Evolutionary conservation across 2,329 filamentous ascomycete genomes (phyloP).

Genomic region (Beauveria medogensis): DNA sequence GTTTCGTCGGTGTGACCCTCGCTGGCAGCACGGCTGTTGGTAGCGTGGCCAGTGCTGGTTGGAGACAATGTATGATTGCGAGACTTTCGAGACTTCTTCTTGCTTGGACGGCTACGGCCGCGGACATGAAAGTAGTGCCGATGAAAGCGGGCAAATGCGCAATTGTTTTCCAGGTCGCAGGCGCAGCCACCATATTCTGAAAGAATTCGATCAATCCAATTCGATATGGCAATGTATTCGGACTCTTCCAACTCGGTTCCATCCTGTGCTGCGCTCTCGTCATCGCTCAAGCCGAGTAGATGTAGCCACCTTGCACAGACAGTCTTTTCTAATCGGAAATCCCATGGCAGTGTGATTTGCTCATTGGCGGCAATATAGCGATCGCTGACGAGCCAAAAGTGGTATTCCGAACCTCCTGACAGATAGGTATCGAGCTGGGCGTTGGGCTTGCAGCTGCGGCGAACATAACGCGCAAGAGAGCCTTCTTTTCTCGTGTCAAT

Average conservation of each 20-base stretch:
- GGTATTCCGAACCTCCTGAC: constrained; percentile 68
- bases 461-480: constrained; percentile 77
- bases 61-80: constrained; percentile 51
- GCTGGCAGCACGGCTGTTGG: constrained; percentile 56
- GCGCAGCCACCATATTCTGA: constrained; percentile 76
- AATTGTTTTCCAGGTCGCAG: constrained; percentile 56
- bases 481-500: constrained; percentile 88
- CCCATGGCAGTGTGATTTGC: constrained; percentile 60
- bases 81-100: constrained; percentile 47
- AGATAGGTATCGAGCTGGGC: constrained; percentile 81
- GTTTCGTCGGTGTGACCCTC: constrained; percentile 51
- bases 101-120: constrained; percentile 32
- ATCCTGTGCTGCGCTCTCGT: constrained; percentile 39
- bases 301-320: constrained; percentile 47
- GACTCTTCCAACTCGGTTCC: constrained; percentile 49
- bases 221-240: constrained; percentile 52
- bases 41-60: constrained; percentile 53
- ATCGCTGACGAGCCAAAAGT: constrained; percentile 88
- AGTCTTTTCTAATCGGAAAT: constrained; percentile 53
- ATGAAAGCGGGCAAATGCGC: constrained; percentile 56
- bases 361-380: constrained; percentile 59
- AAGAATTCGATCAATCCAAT: constrained; percentile 61
- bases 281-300: constrained; percentile 54
- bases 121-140: constrained; percentile 44
- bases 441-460: constrained; percentile 86